Base-by-base conservation (phyloP, 1,284 basidiomycete genomes). In the Pseudomicrostroma phylloplanum region DNA sequence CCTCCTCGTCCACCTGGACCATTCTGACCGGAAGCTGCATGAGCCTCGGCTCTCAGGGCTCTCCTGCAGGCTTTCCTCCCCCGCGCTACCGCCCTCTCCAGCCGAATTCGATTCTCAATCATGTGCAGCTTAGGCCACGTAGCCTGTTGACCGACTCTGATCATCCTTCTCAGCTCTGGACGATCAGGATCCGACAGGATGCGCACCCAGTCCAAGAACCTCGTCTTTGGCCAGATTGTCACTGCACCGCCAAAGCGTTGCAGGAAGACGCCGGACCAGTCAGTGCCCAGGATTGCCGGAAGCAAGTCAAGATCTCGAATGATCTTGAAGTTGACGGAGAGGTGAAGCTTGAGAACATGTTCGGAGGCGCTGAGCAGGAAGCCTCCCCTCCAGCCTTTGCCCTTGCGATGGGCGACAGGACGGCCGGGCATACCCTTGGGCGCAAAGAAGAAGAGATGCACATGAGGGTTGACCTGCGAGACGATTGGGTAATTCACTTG, bases 371-470 rank as follows among this genome's bases (percentile, higher is more conserved):
- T 77, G 2, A 99, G 82, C 23, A 97, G 79, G 80, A 96, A 99
- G 39, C 96, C 97, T 40, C 96, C 96, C 15, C 77, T 65, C 77
- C 74, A 75, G 6, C 59, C 92, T 86, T 91, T 93, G 60, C 91
- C 91, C 77, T 89, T 91, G 15, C 90, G 84, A 79, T 93, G 91
- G 6, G 90, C 90, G 1, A 96, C 93, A 0, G 93, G 93, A 71
- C 88, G 88, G 30, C 94, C 94, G 2, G 93, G 91, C 0, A 92
- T 91, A 3, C 94, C 94, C 71, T 91, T 85, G 36, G 92, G 89
- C 0, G 91, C 91, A 74, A 96, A 97, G 82, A 96, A 94, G 82
- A 98, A 98, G n/a, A 97, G 75, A 80, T 97, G 94, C 12, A 98
- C 91, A 79, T 98, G 96, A 0, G 93, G 94, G 74, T 97, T 98